A percentile compares a stretch with the other conserved stretches of the same genome.
phyloP scores from a whole-genome alignment of 371 early-diverging fungal genomes.

The Apophysomyces sp. region DNA sequence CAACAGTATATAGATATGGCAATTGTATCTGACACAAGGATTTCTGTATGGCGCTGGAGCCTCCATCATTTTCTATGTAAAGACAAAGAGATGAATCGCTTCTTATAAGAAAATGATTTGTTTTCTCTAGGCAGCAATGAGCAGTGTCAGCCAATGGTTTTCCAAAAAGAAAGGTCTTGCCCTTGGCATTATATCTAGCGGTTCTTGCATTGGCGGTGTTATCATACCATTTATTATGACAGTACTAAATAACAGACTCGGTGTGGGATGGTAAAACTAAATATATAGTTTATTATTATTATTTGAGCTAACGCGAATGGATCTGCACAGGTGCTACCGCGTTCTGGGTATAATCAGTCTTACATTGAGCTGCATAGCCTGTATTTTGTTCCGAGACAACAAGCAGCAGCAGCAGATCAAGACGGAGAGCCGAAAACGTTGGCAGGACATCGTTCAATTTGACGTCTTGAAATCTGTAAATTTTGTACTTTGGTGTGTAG shows the following conservation, averaged over 20 bases:
- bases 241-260: background rate
- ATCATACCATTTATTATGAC: slow-evolving; percentile 11
- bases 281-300: too few relatives aligned
- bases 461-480: slow-evolving; percentile 4
- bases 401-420: background rate
- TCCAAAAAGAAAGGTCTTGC: background rate
- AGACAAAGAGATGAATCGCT: background rate
- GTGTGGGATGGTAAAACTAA: background rate
- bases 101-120: background rate
- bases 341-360: slow-evolving; percentile 17
- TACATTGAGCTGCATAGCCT: slow-evolving; percentile 8
- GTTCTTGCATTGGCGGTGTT: slow-evolving; percentile 3
- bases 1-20: slow-evolving; percentile 7
- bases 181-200: background rate
- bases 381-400: slow-evolving; percentile 18
- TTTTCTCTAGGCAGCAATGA: background rate
- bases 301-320: too few relatives aligned
- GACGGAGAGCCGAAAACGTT: background rate
- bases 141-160: slow-evolving; percentile 7
- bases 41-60: slow-evolving; percentile 3
- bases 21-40: slow-evolving; percentile 8
- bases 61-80: background rate
- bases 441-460: slow-evolving; percentile 10
- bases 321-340: slow-evolving; percentile 14
- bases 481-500: slow-evolving; percentile 10